Base-by-base conservation (phyloP, 2,329 filamentous ascomycete species). In the Botrytis sinoallii region DNA sequence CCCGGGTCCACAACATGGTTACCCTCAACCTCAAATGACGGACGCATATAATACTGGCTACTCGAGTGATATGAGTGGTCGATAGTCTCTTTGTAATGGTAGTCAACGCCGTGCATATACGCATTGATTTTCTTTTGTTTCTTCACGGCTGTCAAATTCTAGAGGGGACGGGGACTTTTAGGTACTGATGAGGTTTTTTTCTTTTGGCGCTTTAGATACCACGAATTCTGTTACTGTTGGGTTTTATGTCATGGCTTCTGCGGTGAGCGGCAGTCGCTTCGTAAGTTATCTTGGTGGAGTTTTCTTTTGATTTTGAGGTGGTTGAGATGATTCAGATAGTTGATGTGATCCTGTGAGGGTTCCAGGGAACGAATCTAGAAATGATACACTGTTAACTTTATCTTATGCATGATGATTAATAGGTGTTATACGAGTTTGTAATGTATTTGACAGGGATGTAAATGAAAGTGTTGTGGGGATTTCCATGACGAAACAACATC, bases 161-260 rank as follows among this genome's bases (percentile, higher is more conserved):
- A 63, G n/a, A 66, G 67, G 71, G 65, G 44, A 64, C 38, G 64
- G 71, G 67, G 35, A 69, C 42, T 60, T 42, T 73, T 40, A 66
- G 32, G 29, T 64, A 70, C 38, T 66, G 72, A 70, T 75, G 72
- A 72, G 70, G 42, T 38, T 42, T 69, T 40, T 46, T 55, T 40
- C 66, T 57, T 67, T 35, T 74, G 79, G 78, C 77, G 79, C 75
- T 79, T 77, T 79, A 80, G 78, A 80, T 79, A 79, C 79, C 79
- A 80, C 75, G 61, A 60, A 76, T 75, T 76, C 63, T 73, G 77
- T 75, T 74, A 46, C 66, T 75, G 35, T 57, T 25, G 9, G 48
- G 48, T 68, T 46, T 66, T 73, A 46, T 68, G 22, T 72, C 32
- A 55, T 70, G 46, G 71, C 69, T 73, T 38, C 69, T 64, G 40